Evolutionary conservation across 1,284 basidiomycete genomes (phyloP), one percentile per base, ranked within the genome.

Genomic region (Cutaneotrichosporon dermatis): DNA sequence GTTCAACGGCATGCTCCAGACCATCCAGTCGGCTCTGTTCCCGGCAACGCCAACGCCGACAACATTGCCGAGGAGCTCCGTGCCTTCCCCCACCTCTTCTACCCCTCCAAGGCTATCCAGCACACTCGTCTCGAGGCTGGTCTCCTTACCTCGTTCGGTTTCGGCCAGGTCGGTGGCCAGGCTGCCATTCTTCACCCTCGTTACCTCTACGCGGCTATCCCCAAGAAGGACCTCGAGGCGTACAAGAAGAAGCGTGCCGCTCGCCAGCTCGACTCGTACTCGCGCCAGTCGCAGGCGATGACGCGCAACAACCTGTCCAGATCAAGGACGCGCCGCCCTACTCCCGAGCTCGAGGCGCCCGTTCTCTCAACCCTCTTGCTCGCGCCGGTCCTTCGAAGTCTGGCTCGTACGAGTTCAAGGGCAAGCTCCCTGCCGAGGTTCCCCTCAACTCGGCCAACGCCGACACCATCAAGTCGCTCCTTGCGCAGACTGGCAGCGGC

Each of bases 151-250:
- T 97, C 93, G 15, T 99, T 99, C 81, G 96, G 96, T 70, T 99
- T 99, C 83, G 96, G 95, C 71, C 96, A 99, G 85, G 94, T 97
- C 66, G 96, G 95, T 65, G 96, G 95, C 63, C 90, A 88, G 63
- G 88, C 87, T 51, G 83, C 95, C 64, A 82, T 97, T 68, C 76
- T 99, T 58, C 88, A 99, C 79, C 92, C 96, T 54, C 89, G 90
- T 67, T 92, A 92, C 81, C 83, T 97, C 64, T 87, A 93, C 66
- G 95, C 88, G 55, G 83, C 89, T 11, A 80, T 98, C 46, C 86
- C 90, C 64, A 83, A 88, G 2, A 80, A 84, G 36, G 76, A 83
- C 63, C 95, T 93, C 70, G 84, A 86, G 53, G 79, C 81, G 37
- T 99, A 99, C 83, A 84, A 82, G 77, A 74, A 77, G 57, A 84